phyloP scores from a whole-genome alignment of 2,329 filamentous ascomycete species.

The Cladophialophora psammophila region DNA sequence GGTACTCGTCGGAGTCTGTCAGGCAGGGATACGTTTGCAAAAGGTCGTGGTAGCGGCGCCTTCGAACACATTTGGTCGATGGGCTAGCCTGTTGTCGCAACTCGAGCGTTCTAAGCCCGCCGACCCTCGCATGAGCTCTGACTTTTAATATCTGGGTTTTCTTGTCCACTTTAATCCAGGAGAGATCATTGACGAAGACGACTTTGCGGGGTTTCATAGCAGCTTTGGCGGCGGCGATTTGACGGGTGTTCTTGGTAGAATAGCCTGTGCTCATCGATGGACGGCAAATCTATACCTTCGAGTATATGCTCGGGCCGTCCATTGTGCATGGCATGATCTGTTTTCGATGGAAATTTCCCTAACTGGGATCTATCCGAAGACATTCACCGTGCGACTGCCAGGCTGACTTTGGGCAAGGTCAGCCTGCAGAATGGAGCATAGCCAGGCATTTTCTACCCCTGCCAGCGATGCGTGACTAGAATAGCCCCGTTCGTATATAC shows the following conservation, averaged over 20 bases:
- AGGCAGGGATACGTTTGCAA: conserved; percentile 1
- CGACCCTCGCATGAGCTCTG: conserved; percentile 2
- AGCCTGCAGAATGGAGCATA: no score
- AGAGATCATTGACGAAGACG: conserved; percentile 9
- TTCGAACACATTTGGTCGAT: not conserved
- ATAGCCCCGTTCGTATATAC: no score
- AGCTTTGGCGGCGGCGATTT: not conserved
- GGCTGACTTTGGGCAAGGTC: no score
- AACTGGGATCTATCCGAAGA: no score
- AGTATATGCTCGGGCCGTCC: no score
- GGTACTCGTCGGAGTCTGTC: not conserved
- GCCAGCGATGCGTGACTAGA: no score
- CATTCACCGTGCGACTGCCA: no score
- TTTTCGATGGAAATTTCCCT: no score
- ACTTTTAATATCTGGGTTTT: conserved; percentile 16
- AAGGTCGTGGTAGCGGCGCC: not conserved
- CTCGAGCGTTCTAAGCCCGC: not conserved
- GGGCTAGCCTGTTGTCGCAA: not conserved
- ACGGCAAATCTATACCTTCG: no score
- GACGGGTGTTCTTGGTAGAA: no score
- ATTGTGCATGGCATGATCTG: no score
- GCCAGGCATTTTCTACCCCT: no score
- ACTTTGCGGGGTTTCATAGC: conserved; percentile 7
- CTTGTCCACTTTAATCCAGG: conserved; percentile 13
- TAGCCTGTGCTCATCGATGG: conserved; percentile 2